A percentile compares a stretch with the other conserved stretches of the same genome.
phyloP scores from a whole-genome alignment of 1,284 basidiomycete genomes.

The Chondrostereum purpureum region DNA sequence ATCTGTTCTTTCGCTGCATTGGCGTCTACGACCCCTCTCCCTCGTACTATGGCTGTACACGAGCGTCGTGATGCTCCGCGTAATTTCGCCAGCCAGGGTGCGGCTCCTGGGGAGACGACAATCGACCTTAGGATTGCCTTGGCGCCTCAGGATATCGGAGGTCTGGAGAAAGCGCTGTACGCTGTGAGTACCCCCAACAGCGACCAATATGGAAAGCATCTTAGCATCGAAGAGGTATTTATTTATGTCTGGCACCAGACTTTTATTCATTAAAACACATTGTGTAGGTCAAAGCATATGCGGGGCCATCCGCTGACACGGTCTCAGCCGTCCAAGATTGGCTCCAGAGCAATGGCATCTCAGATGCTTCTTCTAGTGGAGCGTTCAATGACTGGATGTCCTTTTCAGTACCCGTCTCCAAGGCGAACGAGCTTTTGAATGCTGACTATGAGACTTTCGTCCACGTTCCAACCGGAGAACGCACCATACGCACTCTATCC shows the following conservation, averaged over 20 bases:
- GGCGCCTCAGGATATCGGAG: conserved; percentile 20
- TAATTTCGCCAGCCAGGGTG: conserved; percentile 3
- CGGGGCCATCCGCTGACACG: conserved; percentile 27
- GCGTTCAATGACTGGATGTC: conserved; percentile 35
- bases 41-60: neutral
- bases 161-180: conserved; percentile 26
- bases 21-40: neutral
- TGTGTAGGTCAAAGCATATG: conserved; percentile 30
- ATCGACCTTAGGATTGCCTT: conserved; percentile 13
- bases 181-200: conserved; percentile 24
- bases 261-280: neutral
- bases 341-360: conserved; percentile 29
- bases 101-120: conserved; percentile 3
- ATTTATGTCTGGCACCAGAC: neutral
- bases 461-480: conserved; percentile 24
- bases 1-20: neutral
- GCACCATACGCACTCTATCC: conserved; percentile 29
- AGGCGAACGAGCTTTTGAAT: conserved; percentile 31
- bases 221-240: conserved; percentile 24
- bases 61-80: conserved; percentile 3
- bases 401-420: conserved; percentile 29
- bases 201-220: conserved; percentile 23
- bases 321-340: conserved; percentile 29
- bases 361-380: conserved; percentile 21
- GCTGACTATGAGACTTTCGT: conserved; percentile 32